A percentile compares a stretch with the other conserved stretches of the same genome.
Conservation (phyloP, 2,329 filamentous ascomycete genomes). For the Biscogniauxia mediterranea region DNA sequence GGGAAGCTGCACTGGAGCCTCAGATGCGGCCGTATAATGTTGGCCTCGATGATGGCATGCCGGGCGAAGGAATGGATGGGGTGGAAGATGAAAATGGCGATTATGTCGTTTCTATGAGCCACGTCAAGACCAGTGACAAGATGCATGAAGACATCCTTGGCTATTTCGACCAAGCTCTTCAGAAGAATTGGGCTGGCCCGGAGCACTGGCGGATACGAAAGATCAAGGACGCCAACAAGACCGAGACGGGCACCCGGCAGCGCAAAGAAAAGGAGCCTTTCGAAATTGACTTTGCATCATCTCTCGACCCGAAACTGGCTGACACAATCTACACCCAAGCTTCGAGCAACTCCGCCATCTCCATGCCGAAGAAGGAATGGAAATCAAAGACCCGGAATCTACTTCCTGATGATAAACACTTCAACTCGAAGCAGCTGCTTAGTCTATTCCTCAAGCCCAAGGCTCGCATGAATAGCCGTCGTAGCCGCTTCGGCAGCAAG, state of each 20-base stretch:
- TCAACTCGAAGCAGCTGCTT: constrained; percentile 88
- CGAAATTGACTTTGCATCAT: constrained; percentile 83
- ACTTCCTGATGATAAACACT: constrained; percentile 95
- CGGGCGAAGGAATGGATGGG: constrained; percentile 51
- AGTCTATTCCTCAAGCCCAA: constrained; percentile 94
- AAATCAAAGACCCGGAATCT: constrained; percentile 90
- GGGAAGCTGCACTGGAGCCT: constrained; percentile 81
- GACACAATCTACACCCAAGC: constrained; percentile 81
- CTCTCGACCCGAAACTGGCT: constrained; percentile 67
- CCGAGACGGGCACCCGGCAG: constrained; percentile 57
- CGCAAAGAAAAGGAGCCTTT: constrained; percentile 97
- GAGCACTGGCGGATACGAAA: constrained; percentile 97
- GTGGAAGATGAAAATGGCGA: constrained; percentile 65
- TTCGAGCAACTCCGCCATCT: constrained; percentile 76
- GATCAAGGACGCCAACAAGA: constrained; percentile 76
- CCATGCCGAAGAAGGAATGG: constrained; percentile 90
- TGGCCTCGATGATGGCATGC: constrained; percentile 53
- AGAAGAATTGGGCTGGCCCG: constrained; percentile 97
- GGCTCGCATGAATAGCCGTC: constrained; percentile 72
- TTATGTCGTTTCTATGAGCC: constrained; percentile 78
- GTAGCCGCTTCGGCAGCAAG: constrained; percentile 48
- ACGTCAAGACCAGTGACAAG: constrained; percentile 62
- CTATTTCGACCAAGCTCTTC: constrained; percentile 94
- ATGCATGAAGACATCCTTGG: constrained; percentile 92
- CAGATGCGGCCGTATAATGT: constrained; percentile 78